Evolutionary conservation across 2,329 filamentous ascomycete species (phyloP).

Genomic region (Trichoderma sp.): DNA sequence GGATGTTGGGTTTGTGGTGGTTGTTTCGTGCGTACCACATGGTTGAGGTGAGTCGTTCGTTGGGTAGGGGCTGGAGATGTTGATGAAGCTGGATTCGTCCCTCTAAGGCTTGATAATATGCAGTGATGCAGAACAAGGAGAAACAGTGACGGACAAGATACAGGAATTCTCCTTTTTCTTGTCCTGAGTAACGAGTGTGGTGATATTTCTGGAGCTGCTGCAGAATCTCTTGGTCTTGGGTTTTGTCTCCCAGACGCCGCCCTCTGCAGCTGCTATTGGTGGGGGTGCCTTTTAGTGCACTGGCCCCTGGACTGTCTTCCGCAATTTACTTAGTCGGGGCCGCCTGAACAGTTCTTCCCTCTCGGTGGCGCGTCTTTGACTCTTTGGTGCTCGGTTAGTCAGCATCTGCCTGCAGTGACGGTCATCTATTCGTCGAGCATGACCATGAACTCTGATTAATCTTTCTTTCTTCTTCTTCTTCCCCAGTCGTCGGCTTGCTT

Average conservation of each 20-base stretch:
- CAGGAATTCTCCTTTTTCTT: not conserved
- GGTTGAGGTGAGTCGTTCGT: too few relatives aligned
- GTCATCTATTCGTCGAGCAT: not conserved
- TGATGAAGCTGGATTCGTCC: not conserved
- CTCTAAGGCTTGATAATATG: not conserved
- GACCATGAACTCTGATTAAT: not conserved
- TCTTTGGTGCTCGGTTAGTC: not conserved
- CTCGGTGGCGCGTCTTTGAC: not conserved
- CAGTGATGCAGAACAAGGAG: not conserved
- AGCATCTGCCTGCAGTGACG: not conserved
- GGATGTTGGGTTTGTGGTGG: not conserved
- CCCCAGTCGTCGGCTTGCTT: conserved; percentile 7
- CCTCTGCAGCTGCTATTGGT: not conserved
- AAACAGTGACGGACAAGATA: not conserved
- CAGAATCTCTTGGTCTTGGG: not conserved
- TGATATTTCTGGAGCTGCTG: not conserved
- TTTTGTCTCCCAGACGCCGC: not conserved
- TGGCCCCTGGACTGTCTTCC: not conserved
- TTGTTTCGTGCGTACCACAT: conserved; percentile 18
- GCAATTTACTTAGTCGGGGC: not conserved
- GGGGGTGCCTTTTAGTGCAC: not conserved
- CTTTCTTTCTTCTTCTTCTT: not conserved
- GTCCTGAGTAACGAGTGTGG: not conserved
- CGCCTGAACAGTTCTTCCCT: not conserved
- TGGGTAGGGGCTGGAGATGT: too few relatives aligned